Evolutionary conservation across 495 filamentous ascomycete species (phyloP).

Genomic region (Neurospora terricola): DNA sequence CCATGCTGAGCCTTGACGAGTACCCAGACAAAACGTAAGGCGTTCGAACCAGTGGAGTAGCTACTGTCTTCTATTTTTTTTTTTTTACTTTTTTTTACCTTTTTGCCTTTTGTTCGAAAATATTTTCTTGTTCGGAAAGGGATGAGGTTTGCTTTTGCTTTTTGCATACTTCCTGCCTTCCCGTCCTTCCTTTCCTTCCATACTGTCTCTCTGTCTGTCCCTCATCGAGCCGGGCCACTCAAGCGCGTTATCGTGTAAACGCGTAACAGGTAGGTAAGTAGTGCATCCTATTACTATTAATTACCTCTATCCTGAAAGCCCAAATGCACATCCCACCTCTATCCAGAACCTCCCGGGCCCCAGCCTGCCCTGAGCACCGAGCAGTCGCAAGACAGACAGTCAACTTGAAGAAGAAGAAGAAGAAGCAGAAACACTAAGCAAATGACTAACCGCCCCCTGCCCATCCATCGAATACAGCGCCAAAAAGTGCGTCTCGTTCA

Average conservation of each 20-base stretch:
- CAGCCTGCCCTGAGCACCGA: background rate
- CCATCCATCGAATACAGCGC: slow-evolving; percentile 28
- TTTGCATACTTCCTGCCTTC: no score
- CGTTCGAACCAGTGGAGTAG: background rate
- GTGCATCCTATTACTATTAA: no score
- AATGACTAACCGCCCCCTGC: slow-evolving; percentile 16
- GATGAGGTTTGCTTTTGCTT: no score
- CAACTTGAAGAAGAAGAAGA: no score
- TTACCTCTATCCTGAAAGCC: background rate
- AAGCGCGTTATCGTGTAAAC: no score
- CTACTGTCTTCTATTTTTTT: background rate
- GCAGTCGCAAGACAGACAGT: background rate
- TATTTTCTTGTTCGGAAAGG: no score
- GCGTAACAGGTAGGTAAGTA: no score
- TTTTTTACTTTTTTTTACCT: background rate
- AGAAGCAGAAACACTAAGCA: background rate
- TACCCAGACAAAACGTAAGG: background rate
- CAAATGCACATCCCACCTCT: background rate
- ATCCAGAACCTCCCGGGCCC: background rate
- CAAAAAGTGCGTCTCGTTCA: slow-evolving; percentile 25
- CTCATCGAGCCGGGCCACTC: no score
- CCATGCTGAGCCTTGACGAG: background rate
- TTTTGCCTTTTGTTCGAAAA: no score
- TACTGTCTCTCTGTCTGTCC: no score
- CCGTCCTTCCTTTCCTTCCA: no score